Base-by-base conservation (phyloP, 208 protist species). In the Cochliopodium minus region DNA sequence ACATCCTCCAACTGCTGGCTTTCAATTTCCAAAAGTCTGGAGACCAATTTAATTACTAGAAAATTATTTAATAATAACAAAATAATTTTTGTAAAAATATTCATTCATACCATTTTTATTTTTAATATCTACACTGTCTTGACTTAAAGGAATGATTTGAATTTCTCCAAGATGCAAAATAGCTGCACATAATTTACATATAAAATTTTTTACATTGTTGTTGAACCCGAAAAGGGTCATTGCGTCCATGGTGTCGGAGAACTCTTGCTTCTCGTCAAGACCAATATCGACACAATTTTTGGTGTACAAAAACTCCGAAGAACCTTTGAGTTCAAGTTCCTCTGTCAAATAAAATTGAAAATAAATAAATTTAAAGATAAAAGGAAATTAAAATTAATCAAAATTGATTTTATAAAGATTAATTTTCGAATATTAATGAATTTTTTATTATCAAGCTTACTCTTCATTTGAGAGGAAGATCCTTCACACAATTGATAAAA, bases 401-500 rank as follows among this genome's bases (percentile, higher is more conserved):
- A n/a, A n/a, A n/a, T n/a, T n/a, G n/a, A n/a, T n/a, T n/a, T n/a
- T n/a, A n/a, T n/a, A n/a, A n/a, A n/a, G n/a, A n/a, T n/a, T n/a
- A n/a, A n/a, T n/a, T n/a, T n/a, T n/a, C n/a, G n/a, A n/a, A n/a
- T n/a, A n/a, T n/a, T n/a, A n/a, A n/a, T n/a, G n/a, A n/a, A n/a
- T n/a, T n/a, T n/a, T n/a, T n/a, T n/a, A n/a, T n/a, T n/a, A n/a
- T n/a, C n/a, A n/a, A n/a, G n/a, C n/a, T n/a, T n/a, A n/a, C n/a
- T 7, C 26, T 23, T 51, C 50, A 59, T 40, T 22, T 67, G 25
- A 11, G 35, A 40, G 25, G 42, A 32, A 15, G 58, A 45, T 45
- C 74, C 74, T 10, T 56, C 59, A 9, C 83, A 38, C 20, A 87
- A 47, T 57, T 84, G 70, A 58, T 87, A 87, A 48, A 87, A 87